Conservation (phyloP, 169 alveolate species). For the Neospora caninum region DNA sequence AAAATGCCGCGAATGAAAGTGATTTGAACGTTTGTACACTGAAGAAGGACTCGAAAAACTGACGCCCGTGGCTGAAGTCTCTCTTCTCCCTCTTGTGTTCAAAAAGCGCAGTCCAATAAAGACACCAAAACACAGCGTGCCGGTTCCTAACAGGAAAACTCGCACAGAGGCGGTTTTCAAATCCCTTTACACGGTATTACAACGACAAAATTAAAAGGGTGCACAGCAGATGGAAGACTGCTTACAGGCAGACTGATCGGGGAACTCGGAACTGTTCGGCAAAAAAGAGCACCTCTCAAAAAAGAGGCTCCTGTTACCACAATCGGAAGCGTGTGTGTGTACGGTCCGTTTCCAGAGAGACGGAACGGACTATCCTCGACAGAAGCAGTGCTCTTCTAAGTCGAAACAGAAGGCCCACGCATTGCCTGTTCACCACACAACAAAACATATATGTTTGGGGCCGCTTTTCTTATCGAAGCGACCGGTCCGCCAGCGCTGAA, state of each 20-base stretch:
- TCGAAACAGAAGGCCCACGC: no score
- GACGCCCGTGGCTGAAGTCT: not conserved
- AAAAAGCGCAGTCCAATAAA: not conserved
- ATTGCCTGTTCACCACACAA: no score
- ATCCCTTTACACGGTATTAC: not conserved
- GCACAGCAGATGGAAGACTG: not conserved
- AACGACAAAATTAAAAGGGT: not conserved
- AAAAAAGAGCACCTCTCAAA: not conserved
- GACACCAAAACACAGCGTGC: not conserved
- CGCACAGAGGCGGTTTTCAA: no score
- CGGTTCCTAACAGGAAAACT: no score
- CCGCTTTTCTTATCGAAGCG: no score
- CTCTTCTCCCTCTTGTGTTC: not conserved
- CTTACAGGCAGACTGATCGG: not conserved
- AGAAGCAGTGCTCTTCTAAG: no score
- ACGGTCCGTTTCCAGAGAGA: not conserved
- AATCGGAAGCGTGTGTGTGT: not conserved
- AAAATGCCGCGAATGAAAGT: no score
- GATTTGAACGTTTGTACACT: not conserved
- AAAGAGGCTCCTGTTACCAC: not conserved
- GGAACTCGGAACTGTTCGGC: not conserved
- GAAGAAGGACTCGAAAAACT: not conserved
- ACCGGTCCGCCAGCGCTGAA: no score
- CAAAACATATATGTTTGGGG: no score
- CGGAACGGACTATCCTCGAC: no score